Conservation (phyloP, 2,329 filamentous ascomycete genomes). For the Tolypocladium album region DNA sequence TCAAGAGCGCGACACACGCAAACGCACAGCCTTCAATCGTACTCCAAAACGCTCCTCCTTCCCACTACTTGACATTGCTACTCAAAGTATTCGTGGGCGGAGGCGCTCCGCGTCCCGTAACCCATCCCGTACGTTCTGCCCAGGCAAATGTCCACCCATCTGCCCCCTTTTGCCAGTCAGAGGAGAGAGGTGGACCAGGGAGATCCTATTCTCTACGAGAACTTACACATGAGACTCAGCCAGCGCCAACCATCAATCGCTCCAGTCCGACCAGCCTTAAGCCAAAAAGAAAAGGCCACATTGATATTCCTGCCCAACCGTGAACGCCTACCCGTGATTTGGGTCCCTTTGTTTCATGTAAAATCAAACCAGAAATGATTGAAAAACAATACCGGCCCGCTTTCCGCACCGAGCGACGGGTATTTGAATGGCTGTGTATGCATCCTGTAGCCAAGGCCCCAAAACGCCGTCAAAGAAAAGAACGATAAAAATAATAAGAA, state of each 20-base stretch:
- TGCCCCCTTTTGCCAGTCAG: background rate
- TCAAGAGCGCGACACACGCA: background rate
- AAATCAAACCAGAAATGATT: background rate
- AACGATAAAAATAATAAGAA: background rate
- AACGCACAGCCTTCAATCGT: background rate
- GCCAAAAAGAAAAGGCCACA: background rate
- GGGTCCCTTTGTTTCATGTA: background rate
- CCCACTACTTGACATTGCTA: background rate
- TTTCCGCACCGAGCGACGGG: background rate
- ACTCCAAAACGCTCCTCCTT: background rate
- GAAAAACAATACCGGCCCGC: background rate
- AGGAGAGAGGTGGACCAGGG: background rate
- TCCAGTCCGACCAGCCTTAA: background rate
- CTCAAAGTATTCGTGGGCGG: background rate
- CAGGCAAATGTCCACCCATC: background rate
- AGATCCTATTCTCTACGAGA: background rate
- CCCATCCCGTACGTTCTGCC: background rate
- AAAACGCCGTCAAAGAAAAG: background rate
- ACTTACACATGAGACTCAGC: background rate
- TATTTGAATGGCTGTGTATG: background rate
- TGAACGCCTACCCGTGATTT: conserved; percentile 1
- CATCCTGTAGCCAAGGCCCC: background rate
- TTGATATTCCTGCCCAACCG: background rate
- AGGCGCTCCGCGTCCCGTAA: background rate
- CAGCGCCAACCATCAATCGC: background rate